phyloP scores from a whole-genome alignment of 2,329 filamentous ascomycete genomes.

The Karstenula rhodostoma region DNA sequence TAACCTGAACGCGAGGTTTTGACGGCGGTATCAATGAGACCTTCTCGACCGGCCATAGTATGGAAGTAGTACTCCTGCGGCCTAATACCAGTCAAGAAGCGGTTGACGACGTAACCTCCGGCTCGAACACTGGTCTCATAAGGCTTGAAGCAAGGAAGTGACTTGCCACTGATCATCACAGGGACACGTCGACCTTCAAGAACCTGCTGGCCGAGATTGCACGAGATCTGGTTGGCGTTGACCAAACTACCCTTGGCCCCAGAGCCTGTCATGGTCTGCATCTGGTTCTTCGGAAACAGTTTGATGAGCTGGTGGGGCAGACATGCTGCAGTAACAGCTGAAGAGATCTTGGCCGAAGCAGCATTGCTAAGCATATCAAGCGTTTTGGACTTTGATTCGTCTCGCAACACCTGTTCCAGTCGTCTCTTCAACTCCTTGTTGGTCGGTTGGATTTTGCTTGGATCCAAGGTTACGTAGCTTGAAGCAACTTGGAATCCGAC shows the following conservation, averaged over 20 bases:
- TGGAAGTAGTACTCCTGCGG: constrained; percentile 99
- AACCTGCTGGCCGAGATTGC: constrained; percentile 96
- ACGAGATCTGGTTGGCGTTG: constrained; percentile 97
- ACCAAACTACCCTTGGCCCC: constrained; percentile 93
- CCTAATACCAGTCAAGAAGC: constrained; percentile 96
- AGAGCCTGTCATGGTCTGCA: constrained; percentile 98
- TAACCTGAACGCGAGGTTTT: constrained; percentile 98
- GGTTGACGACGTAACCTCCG: constrained; percentile 91
- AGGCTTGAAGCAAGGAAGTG: constrained; percentile 89
- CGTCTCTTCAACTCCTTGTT: constrained; percentile 78
- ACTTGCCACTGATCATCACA: constrained; percentile 97
- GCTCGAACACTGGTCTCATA: constrained; percentile 90
- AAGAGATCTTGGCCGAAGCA: constrained; percentile 74
- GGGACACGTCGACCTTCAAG: constrained; percentile 94
- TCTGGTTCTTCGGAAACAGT: constrained; percentile 94
- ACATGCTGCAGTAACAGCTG: constrained; percentile 78
- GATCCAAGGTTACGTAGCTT: constrained; percentile 84
- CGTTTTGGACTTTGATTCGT: constrained; percentile 88
- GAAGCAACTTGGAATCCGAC: constrained; percentile 83
- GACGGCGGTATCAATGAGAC: constrained; percentile 97
- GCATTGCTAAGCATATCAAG: constrained; percentile 89
- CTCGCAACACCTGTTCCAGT: constrained; percentile 87
- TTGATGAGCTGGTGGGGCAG: constrained; percentile 86
- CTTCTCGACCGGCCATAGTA: constrained; percentile 98
- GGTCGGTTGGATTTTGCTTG: constrained; percentile 67